Evolutionary conservation across 163 green algal species (phyloP).

Genomic region (Scenedesmus sp.): DNA sequence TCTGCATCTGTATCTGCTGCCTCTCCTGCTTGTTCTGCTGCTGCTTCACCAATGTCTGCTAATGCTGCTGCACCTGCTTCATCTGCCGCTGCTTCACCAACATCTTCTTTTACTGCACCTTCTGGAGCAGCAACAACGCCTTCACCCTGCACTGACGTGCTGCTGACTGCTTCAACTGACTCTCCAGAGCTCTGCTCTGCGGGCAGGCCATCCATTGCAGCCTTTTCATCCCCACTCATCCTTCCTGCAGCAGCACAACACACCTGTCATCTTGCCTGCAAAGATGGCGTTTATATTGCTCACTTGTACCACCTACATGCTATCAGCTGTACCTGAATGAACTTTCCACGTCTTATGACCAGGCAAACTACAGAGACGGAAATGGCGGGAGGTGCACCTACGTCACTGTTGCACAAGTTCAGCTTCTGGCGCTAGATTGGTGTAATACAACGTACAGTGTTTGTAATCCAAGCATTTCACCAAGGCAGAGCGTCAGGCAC

Average conservation of each 20-base stretch:
- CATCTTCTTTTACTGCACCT: not conserved
- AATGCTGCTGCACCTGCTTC: not conserved
- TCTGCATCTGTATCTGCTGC: slow-evolving; percentile 1
- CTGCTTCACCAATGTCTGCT: not conserved
- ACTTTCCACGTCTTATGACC: not conserved
- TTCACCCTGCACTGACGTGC: not conserved
- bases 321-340: too few species aligned
- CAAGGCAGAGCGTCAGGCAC: too few species aligned
- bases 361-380: not conserved
- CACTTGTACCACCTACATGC: too few species aligned
- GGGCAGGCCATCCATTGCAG: not conserved
- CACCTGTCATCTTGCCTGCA: not conserved
- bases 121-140: not conserved
- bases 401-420: not conserved
- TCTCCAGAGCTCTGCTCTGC: not conserved
- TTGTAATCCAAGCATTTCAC: too few species aligned
- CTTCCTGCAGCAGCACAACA: not conserved
- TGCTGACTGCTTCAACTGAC: not conserved
- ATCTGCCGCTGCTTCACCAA: too few species aligned
- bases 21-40: not conserved
- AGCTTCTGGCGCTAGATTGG: too few species aligned
- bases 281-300: too few species aligned
- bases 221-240: not conserved
- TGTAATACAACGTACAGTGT: too few species aligned
- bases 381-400: not conserved